Base-by-base conservation (phyloP, 139 green algal species). In the Helicosporidium sp. region DNA sequence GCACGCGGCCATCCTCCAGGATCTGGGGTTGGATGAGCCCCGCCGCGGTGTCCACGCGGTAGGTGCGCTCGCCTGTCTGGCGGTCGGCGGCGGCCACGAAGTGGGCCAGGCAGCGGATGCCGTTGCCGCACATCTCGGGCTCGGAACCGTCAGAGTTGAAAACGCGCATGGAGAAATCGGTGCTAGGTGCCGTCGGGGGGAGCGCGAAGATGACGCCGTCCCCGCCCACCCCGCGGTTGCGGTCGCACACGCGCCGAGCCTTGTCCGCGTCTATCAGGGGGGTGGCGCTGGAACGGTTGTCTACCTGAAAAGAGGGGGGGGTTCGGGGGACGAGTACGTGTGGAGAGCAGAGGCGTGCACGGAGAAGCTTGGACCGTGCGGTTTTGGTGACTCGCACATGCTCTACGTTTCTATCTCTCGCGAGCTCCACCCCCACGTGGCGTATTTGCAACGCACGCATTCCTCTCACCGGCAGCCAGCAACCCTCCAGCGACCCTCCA, bases 71-170 rank as follows among this genome's bases (percentile, higher is more conserved):
- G n/a, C 12, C 34, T n/a, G n/a, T n/a, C 2, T 29, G 29, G 28
- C 15, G 26, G 31, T 89, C 80, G 5, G 76, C 25, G 43, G 88
- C 79, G 2, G 80, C 73, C 4, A 94, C 77, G 63, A 96, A 96
- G 41, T 75, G 72, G 12, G 85, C 84, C 6, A 95, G 54, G 68
- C 85, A 97, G 16, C 90, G 72, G 46, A 99, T 96, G 52, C 90
- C 90, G 55, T 99, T 99, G 51, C 90, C 90, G 66, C 90, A 99
- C 90, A 99, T 99, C 69, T 98, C 87, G 4, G 89, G 88, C 75
- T 98, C 89, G 20, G 58, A 82, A 45, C 89, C 88, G 52, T 98
- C 89, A 0, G 60, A 79, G 74, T 98, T 98, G 74, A 81, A 95
- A 47, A 98, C 95, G 42, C 86, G 73, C 89, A 98, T 98, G 16